Evolutionary conservation across 345 rosid species (phyloP).

Genomic region (Gossypioides kirkii): DNA sequence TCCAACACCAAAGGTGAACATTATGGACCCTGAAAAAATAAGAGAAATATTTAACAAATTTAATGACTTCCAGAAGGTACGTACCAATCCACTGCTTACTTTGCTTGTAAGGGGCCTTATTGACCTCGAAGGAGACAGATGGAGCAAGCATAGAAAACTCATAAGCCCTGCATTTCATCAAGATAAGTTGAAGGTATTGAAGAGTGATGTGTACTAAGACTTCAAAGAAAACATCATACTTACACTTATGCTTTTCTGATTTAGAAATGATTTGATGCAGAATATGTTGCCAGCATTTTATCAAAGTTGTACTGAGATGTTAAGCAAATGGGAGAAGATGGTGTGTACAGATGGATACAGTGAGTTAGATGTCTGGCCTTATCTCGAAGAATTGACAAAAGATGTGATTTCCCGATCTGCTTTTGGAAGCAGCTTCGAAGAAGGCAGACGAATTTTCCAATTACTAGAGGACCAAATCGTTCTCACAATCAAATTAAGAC

Average conservation of each 20-base stretch:
- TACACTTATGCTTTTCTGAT: too few species aligned
- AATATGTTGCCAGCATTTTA: constrained; percentile 28
- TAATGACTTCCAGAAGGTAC: constrained; percentile 18
- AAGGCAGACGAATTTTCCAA: too few species aligned
- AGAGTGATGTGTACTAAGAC: too few species aligned
- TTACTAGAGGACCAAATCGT: too few species aligned
- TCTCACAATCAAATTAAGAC: too few species aligned
- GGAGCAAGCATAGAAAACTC: constrained; percentile 28
- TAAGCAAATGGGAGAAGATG: constrained; percentile 28
- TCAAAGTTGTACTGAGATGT: constrained; percentile 25
- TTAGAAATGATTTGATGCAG: constrained; percentile 11
- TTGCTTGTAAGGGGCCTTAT: constrained; percentile 20
- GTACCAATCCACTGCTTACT: background rate
- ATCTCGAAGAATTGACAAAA: constrained; percentile 29
- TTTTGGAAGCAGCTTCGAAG: too few species aligned
- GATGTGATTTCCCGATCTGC: constrained; percentile 46
- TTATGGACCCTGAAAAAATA: constrained; percentile 22
- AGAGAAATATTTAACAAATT: constrained; percentile 23
- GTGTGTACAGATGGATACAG: background rate
- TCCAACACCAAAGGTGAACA: constrained; percentile 18
- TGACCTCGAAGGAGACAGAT: constrained; percentile 21
- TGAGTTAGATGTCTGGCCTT: constrained; percentile 39
- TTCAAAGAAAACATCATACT: too few species aligned
- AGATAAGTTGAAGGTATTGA: constrained; percentile 31
- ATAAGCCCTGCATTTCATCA: too few species aligned